A percentile compares a stretch with the other conserved stretches of the same genome.
Conservation (phyloP, 768 basidiomycete genomes). For the Phylloporus arenicola region DNA sequence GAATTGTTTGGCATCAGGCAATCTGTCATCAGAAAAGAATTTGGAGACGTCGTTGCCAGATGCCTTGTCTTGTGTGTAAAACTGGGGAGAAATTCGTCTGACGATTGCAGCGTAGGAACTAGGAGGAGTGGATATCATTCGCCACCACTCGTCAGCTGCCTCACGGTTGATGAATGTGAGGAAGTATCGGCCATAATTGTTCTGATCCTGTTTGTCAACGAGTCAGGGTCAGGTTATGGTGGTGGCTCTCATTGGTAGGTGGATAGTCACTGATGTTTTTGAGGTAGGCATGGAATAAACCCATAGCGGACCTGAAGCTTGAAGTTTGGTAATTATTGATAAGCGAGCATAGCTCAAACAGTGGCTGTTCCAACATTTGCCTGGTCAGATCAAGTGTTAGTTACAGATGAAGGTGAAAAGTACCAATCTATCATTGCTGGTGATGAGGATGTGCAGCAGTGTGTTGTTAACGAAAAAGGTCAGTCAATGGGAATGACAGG, state of each 20-base stretch:
- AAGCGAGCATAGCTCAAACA: too few relatives aligned
- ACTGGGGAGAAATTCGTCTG: too few relatives aligned
- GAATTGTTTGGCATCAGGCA: background rate
- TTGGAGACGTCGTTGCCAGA: background rate
- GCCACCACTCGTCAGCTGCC: conserved; percentile 24
- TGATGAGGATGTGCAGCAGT: too few relatives aligned
- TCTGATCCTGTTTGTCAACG: background rate
- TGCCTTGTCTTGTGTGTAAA: background rate
- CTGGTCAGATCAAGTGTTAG: too few relatives aligned
- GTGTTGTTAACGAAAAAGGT: too few relatives aligned
- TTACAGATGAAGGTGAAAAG: too few relatives aligned
- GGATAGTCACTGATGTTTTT: background rate
- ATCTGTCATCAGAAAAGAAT: background rate
- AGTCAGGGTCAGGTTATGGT: background rate
- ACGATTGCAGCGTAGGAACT: too few relatives aligned
- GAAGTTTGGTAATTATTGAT: too few relatives aligned
- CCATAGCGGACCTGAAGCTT: background rate
- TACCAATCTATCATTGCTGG: too few relatives aligned
- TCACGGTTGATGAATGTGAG: conserved; percentile 18
- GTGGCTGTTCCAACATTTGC: too few relatives aligned
- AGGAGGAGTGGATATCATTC: too few relatives aligned
- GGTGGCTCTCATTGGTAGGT: background rate
- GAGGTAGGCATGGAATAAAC: background rate
- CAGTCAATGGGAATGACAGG: too few relatives aligned
- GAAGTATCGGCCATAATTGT: conserved; percentile 3